A percentile compares a stretch with the other conserved stretches of the same genome.
Evolutionary conservation across 2,329 filamentous ascomycete species (phyloP).

Genomic region (Akanthomyces uredinophilus): DNA sequence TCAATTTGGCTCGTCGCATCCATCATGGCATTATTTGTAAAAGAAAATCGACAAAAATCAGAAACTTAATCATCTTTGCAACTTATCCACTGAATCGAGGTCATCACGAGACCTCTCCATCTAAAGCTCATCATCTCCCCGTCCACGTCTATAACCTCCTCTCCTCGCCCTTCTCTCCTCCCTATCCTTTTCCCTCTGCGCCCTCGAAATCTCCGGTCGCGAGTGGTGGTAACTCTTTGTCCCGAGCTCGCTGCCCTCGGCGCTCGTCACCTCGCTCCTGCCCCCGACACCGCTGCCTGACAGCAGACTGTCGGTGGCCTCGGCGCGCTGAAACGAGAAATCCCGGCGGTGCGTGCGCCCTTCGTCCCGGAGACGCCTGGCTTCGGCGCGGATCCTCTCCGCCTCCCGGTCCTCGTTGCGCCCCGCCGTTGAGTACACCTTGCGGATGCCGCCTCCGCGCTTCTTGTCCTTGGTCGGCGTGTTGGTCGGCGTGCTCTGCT

Average conservation of each 20-base stretch:
- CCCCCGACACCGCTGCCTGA: slow-evolving; percentile 28
- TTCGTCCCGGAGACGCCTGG: slow-evolving; percentile 45
- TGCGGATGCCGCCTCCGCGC: slow-evolving; percentile 46
- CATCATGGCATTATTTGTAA: background rate
- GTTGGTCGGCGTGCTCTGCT: slow-evolving; percentile 51
- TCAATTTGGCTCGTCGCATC: background rate
- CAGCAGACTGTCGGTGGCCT: slow-evolving; percentile 28
- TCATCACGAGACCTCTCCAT: background rate
- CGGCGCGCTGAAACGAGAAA: slow-evolving; percentile 49
- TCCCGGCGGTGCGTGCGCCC: slow-evolving; percentile 43
- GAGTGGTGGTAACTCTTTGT: slow-evolving; percentile 54
- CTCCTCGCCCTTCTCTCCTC: slow-evolving; percentile 33
- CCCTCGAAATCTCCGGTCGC: slow-evolving; percentile 45
- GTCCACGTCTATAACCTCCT: slow-evolving; percentile 30
- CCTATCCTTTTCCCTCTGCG: slow-evolving; percentile 26
- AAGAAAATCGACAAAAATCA: background rate
- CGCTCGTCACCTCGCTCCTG: slow-evolving; percentile 33
- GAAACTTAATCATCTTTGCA: background rate
- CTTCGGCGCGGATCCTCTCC: slow-evolving; percentile 53
- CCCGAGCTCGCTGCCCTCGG: slow-evolving; percentile 42
- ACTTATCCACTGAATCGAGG: too few species aligned
- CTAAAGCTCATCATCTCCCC: slow-evolving; percentile 26
- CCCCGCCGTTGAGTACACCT: slow-evolving; percentile 57
- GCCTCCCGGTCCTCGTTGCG: slow-evolving; percentile 46
- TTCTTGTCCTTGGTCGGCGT: slow-evolving; percentile 40